A percentile compares a stretch with the other conserved stretches of the same genome.
These are phyloP conservation scores for Aspergillus neoniger DNA, from an alignment of 2,329 filamentous ascomycete species.

Conservation along the genomic window DNA sequence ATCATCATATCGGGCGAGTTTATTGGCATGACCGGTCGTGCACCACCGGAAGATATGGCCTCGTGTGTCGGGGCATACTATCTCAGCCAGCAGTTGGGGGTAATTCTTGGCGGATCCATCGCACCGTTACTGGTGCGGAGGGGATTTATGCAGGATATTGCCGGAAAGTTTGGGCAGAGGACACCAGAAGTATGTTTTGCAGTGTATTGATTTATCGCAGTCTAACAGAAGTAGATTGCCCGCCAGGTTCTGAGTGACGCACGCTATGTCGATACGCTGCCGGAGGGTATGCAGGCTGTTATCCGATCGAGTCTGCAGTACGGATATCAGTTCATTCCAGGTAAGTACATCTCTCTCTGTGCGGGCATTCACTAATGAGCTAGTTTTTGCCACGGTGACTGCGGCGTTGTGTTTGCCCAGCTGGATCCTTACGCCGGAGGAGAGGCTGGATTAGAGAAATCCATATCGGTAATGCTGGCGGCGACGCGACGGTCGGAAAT, in stretches of 20 bases:
- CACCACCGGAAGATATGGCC: not conserved
- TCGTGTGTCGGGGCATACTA: constrained; percentile 9
- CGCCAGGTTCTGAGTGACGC: constrained; percentile 3
- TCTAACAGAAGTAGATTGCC: not conserved
- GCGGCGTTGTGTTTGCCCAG: not conserved
- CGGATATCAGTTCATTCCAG: constrained; percentile 1
- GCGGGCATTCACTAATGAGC: not conserved
- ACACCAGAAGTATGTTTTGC: not conserved
- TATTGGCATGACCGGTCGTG: constrained; percentile 2
- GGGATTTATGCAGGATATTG: constrained; percentile 5
- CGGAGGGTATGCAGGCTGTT: not conserved
- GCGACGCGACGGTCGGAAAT: not conserved
- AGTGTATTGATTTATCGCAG: not conserved
- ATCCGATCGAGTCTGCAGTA: not conserved
- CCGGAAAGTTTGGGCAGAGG: not conserved
- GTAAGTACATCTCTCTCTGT: not conserved
- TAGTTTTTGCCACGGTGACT: not conserved
- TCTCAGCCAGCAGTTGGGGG: constrained; percentile 7
- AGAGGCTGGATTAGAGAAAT: not conserved
- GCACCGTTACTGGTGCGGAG: not conserved
- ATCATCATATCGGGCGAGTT: constrained; percentile 6
- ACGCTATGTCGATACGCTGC: not conserved
- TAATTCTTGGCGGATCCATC: constrained; percentile 1
- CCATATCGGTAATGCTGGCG: not conserved
- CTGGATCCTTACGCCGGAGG: not conserved